Percentiles rank a stretch among this genome's conserved stretches.
Conservation (phyloP, 768 basidiomycete genomes). For the Macrolepiota albuminosa region DNA sequence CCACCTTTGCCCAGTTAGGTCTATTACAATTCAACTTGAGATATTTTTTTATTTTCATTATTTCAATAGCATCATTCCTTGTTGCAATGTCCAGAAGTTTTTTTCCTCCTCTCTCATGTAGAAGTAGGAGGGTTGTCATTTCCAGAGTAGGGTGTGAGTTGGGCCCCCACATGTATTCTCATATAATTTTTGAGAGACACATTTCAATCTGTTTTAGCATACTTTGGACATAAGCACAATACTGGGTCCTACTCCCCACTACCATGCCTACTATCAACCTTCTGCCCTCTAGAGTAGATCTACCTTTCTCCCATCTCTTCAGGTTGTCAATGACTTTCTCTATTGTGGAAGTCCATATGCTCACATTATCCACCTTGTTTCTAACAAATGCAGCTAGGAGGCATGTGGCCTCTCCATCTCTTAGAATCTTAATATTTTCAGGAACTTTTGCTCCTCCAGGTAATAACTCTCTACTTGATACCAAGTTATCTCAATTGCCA, state of each 20-base stretch:
- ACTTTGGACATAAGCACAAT: neutral
- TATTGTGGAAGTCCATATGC: slow-evolving; percentile 19
- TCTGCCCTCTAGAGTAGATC: slow-evolving; percentile 26
- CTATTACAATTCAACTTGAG: neutral
- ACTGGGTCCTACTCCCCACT: neutral
- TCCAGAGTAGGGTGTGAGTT: accelerated
- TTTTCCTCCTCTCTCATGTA: neutral
- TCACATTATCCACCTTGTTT: slow-evolving; percentile 10
- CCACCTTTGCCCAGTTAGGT: neutral
- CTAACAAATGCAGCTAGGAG: slow-evolving; percentile 29
- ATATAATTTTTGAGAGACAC: neutral
- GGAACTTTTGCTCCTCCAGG: too few species aligned
- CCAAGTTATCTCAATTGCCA: slow-evolving; percentile 18
- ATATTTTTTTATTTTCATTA: slow-evolving; percentile 8
- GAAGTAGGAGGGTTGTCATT: neutral
- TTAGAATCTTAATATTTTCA: slow-evolving; percentile 19
- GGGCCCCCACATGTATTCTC: accelerated
- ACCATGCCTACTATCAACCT: neutral
- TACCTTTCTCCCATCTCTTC: slow-evolving; percentile 7
- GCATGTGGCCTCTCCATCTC: slow-evolving; percentile 23
- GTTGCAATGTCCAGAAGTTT: slow-evolving; percentile 17
- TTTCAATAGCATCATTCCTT: slow-evolving; percentile 22
- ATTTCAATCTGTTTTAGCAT: neutral
- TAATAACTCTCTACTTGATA: too few species aligned
- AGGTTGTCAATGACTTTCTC: slow-evolving; percentile 10